Base-by-base conservation (phyloP, 2,329 filamentous ascomycete genomes). In the Sporothrix pseudoabietina region DNA sequence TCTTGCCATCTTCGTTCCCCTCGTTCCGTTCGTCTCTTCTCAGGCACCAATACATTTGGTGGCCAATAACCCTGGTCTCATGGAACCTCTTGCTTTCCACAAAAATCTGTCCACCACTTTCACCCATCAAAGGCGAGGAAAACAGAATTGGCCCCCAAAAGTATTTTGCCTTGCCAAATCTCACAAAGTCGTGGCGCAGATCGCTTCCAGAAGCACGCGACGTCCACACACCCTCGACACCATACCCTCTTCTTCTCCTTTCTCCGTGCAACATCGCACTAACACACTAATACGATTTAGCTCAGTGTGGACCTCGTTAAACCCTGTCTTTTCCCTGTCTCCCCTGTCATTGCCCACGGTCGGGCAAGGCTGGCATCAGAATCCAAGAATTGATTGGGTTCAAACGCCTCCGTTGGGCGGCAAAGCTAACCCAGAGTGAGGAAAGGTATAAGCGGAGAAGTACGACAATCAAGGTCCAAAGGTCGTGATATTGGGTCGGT, bases 401-500 rank as follows among this genome's bases (percentile, higher is more conserved):
- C 52, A 3, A 52, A 68, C 8, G 44, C n/a, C 65, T 32, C 65
- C 65, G 65, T 68, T 68, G 65, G 65, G 65, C 65, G 47, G 47
- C 65, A 49, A 68, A 65, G 61, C 61, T 65, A 47, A 52, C n/a
- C 35, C n/a, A 35, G 26, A n/a, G 35, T 5, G n/a, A 16, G n/a
- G 3, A 63, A 9, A 19, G 4, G 32, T 9, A 41, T 7, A 9
- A 41, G 59, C 35, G 59, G 59, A 63, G 32, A 16, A 3, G 32
- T 6, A 9, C 35, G 41, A 32, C 55, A 35, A 59, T 4, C 52
- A 30, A 22, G n/a, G n/a, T 26, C 52, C 19, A 54, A 22, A 55
- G 12, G 19, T 44, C 35, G 35, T 41, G 63, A 68, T n/a, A 35
- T 68, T 68, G 65, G 35, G 44, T 52, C 65, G 65, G 65, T 68